Percentiles rank a stretch among this genome's conserved stretches.
phyloP scores from a whole-genome alignment of 768 basidiomycete species.

The Termitomyces sp. region DNA sequence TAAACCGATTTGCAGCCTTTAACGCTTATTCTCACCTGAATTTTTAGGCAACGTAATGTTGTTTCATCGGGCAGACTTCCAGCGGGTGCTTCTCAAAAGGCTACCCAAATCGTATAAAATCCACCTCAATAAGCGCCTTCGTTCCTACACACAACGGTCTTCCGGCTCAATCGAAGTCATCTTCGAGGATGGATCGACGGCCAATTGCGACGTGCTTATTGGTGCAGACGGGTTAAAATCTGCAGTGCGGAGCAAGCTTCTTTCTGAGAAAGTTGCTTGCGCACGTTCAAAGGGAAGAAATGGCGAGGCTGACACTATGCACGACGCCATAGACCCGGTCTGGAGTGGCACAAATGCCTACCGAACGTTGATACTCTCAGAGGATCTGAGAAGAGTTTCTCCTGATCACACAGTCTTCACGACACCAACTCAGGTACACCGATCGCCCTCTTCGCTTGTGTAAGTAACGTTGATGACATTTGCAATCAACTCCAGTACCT shows the following conservation, averaged over 20 bases:
- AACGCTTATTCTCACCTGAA: constrained; percentile 7
- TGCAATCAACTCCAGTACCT: constrained; percentile 41
- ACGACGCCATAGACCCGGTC: constrained; percentile 41
- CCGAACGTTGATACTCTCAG: constrained; percentile 51
- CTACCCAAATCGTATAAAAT: constrained; percentile 41
- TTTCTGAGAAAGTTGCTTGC: constrained; percentile 30
- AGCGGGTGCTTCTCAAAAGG: constrained; percentile 46
- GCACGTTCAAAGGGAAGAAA: constrained; percentile 27
- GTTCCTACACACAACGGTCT: constrained; percentile 43
- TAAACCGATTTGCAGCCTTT: not conserved
- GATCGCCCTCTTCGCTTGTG: not conserved
- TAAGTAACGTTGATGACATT: not conserved
- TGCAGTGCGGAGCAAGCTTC: constrained; percentile 35
- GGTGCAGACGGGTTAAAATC: constrained; percentile 71
- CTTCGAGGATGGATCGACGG: constrained; percentile 58
- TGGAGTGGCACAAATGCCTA: constrained; percentile 61
- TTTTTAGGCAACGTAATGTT: constrained; percentile 40
- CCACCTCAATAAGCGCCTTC: constrained; percentile 53
- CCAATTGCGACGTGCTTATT: constrained; percentile 60
- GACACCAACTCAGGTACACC: constrained; percentile 42
- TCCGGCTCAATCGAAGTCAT: constrained; percentile 39
- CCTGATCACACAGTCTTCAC: constrained; percentile 45
- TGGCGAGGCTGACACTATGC: constrained; percentile 33
- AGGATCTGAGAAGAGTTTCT: constrained; percentile 32
- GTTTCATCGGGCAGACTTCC: constrained; percentile 68